Evolutionary conservation across 192 early-diverging fungal species (phyloP).

Genomic region (Rhizophagus sp.): DNA sequence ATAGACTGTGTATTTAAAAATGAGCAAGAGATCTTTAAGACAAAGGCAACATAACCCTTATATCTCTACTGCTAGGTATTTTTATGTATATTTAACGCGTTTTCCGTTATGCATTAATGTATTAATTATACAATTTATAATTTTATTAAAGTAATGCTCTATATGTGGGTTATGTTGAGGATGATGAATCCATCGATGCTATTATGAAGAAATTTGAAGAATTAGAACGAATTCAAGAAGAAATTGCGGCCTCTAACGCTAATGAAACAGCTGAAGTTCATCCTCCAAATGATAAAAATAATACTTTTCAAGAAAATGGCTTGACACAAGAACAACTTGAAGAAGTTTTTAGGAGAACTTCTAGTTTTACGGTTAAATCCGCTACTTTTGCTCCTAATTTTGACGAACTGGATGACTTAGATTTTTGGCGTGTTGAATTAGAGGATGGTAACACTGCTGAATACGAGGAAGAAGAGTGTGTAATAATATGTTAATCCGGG

Average conservation of each 20-base stretch:
- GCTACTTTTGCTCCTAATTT: conserved; percentile 59
- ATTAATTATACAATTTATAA: too few relatives aligned
- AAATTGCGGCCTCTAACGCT: conserved; percentile 55
- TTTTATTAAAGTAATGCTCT: conserved; percentile 53
- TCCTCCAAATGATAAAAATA: neutral
- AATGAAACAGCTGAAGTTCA: neutral
- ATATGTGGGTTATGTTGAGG: conserved; percentile 97
- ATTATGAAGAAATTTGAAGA: conserved; percentile 99
- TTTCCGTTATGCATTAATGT: neutral
- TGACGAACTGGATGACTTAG: conserved; percentile 70
- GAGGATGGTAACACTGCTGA: conserved; percentile 72
- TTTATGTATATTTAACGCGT: neutral
- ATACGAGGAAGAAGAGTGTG: conserved; percentile 79
- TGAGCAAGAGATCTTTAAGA: conserved; percentile 10
- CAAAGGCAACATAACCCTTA: neutral
- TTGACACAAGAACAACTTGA: conserved; percentile 80
- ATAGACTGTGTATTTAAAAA: neutral
- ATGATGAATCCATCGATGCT: conserved; percentile 92
- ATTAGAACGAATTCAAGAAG: conserved; percentile 84
- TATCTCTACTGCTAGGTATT: conserved; percentile 10
- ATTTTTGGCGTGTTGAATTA: conserved; percentile 78
- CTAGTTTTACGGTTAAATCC: conserved; percentile 77
- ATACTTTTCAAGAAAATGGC: conserved; percentile 34
- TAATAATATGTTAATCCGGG: conserved; percentile 3
- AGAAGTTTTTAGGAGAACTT: conserved; percentile 89